Percentiles rank a stretch among this genome's conserved stretches.
phyloP scores from a whole-genome alignment of 768 basidiomycete species.

The Lentinula detonsa region DNA sequence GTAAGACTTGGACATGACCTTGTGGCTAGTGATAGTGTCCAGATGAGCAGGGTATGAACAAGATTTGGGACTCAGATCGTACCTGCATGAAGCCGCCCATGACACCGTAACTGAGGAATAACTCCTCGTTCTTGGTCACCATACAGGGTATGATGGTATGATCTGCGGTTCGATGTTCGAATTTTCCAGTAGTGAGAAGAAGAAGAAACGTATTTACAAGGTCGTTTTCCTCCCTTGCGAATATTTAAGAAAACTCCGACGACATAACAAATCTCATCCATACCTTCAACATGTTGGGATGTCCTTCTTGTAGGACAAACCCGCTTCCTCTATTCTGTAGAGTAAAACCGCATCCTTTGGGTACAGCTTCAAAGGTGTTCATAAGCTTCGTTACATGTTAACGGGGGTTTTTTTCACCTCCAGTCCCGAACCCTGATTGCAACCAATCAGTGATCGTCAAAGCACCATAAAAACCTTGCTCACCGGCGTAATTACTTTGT shows the following conservation, averaged over 20 bases:
- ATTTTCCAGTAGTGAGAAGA: conserved; percentile 25
- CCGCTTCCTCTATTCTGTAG: conserved; percentile 91
- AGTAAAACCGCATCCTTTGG: conserved; percentile 93
- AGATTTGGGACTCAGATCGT: conserved; percentile 6
- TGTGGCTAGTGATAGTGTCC: conserved; percentile 57
- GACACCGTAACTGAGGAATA: conserved; percentile 86
- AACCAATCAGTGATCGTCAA: background rate
- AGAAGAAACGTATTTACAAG: conserved; percentile 29
- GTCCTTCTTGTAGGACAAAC: conserved; percentile 73
- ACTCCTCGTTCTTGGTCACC: conserved; percentile 68
- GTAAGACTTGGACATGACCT: conserved; percentile 91
- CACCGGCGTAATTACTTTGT: conserved; percentile 83
- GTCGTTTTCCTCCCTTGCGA: conserved; percentile 69
- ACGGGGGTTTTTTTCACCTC: conserved; percentile 38
- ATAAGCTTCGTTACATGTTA: background rate
- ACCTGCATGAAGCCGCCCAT: conserved; percentile 94
- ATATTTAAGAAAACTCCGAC: background rate
- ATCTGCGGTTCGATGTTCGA: conserved; percentile 20
- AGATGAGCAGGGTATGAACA: background rate
- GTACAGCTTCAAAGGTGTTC: conserved; percentile 55
- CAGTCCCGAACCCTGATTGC: conserved; percentile 78
- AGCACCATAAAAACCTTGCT: background rate
- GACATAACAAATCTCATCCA: background rate
- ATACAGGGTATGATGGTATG: conserved; percentile 95
- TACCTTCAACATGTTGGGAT: conserved; percentile 82